phyloP scores from a whole-genome alignment of 495 filamentous ascomycete species.

The Apiosordaria backusii region DNA sequence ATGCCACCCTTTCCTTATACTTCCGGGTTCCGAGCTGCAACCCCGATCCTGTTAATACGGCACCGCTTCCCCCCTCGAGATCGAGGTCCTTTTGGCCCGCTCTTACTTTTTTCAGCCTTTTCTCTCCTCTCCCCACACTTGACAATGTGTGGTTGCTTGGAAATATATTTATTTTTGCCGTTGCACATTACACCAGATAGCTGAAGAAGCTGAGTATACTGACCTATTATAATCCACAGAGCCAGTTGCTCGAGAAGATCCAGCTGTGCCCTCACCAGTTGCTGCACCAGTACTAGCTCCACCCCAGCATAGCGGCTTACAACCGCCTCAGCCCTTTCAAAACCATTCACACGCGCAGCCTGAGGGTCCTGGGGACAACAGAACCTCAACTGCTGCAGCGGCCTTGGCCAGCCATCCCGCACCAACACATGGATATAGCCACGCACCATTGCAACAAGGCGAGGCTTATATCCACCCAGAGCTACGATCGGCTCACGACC shows the following conservation, averaged over 20 bases:
- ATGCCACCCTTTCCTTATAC: slow-evolving; percentile 4
- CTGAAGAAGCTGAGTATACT: slow-evolving; percentile 14
- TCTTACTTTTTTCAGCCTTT: neutral
- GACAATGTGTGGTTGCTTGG: neutral
- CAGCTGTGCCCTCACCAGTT: slow-evolving; percentile 17
- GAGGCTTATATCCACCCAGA: slow-evolving; percentile 34
- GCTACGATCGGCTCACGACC: slow-evolving; percentile 31
- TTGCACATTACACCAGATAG: neutral
- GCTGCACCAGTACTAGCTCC: slow-evolving; percentile 23
- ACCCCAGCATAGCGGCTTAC: slow-evolving; percentile 22
- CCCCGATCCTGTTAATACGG: slow-evolving; percentile 5
- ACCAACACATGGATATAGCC: slow-evolving; percentile 36
- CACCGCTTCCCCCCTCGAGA: neutral
- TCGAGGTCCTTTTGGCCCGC: neutral
- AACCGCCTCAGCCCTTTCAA: slow-evolving; percentile 13
- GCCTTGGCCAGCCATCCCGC: slow-evolving; percentile 11
- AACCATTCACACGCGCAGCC: slow-evolving; percentile 22
- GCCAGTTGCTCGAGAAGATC: slow-evolving; percentile 24
- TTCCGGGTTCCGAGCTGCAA: slow-evolving; percentile 7
- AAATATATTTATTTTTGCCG: neutral
- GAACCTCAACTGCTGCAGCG: slow-evolving; percentile 19
- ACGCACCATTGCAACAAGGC: slow-evolving; percentile 23
- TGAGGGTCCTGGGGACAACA: slow-evolving; percentile 19
- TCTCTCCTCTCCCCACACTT: neutral
- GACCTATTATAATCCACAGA: slow-evolving; percentile 23